Conservation (phyloP, 2,329 filamentous ascomycete genomes). For the Aspergillus sp. region DNA sequence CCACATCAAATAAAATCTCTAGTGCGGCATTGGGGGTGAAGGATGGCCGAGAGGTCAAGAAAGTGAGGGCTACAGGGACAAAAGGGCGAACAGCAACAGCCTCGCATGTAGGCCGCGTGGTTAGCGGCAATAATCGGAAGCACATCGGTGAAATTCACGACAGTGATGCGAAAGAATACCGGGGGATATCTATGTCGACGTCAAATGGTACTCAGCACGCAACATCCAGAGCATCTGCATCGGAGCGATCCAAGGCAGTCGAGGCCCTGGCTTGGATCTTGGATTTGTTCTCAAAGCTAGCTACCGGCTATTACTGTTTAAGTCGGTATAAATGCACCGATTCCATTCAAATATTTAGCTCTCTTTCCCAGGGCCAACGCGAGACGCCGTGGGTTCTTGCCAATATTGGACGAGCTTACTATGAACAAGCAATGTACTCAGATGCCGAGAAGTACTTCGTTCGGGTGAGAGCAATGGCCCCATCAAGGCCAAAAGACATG, state of each 20-base stretch:
- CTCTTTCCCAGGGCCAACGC: constrained; percentile 71
- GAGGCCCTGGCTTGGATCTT: constrained; percentile 76
- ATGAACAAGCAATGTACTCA: constrained; percentile 81
- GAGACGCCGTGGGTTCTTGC: constrained; percentile 93
- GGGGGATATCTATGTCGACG: constrained; percentile 32
- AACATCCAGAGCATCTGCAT: constrained; percentile 31
- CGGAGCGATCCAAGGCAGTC: constrained; percentile 64
- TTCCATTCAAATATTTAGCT: constrained; percentile 70
- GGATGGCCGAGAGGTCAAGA: constrained; percentile 74
- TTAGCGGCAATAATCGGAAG: constrained; percentile 90
- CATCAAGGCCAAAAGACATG: constrained; percentile 88
- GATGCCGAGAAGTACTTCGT: constrained; percentile 87
- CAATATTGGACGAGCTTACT: constrained; percentile 85
- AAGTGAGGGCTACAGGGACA: constrained; percentile 72
- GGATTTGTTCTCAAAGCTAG: constrained; percentile 79
- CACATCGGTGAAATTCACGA: constrained; percentile 59
- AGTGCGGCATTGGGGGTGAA: constrained; percentile 59
- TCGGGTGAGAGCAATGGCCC: constrained; percentile 74
- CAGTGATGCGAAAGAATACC: constrained; percentile 64
- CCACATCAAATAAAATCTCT: constrained; percentile 63
- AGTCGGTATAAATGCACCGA: constrained; percentile 77
- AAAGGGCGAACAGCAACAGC: constrained; percentile 66
- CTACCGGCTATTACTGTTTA: constrained; percentile 73
- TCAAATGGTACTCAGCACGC: constrained; percentile 24
- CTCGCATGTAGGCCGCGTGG: constrained; percentile 77